A percentile compares a stretch with the other conserved stretches of the same genome.
phyloP scores from a whole-genome alignment of 331 rosid species.

The Arachis monticola region DNA sequence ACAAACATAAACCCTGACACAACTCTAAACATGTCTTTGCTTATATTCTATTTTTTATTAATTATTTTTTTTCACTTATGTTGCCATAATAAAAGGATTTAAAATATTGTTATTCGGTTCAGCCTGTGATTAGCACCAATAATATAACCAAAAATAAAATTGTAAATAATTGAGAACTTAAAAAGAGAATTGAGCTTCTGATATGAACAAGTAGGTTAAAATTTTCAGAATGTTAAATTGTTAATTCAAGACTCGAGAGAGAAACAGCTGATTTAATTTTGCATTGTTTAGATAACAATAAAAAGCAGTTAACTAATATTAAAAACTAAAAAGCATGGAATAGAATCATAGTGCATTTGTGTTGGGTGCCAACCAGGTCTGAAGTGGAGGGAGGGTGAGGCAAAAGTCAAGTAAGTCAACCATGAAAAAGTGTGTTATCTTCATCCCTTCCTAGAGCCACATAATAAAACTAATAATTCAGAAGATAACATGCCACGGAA shows the following conservation, averaged over 20 bases:
- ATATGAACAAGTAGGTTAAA: neutral
- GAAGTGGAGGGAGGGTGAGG: constrained; percentile 19
- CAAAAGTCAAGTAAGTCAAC: no score
- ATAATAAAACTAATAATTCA: constrained; percentile 21
- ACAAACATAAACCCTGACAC: constrained; percentile 41
- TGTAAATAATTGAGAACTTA: no score
- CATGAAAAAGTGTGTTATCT: no score
- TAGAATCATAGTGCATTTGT: neutral
- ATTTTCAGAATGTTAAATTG: neutral
- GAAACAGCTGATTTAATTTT: neutral
- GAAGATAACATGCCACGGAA: neutral
- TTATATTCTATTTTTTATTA: neutral
- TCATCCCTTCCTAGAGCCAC: constrained; percentile 25
- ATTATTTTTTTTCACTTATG: neutral
- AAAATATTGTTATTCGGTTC: constrained; percentile 1
- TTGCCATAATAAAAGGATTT: neutral
- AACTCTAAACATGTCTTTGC: constrained; percentile 31
- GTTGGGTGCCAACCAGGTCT: constrained; percentile 32
- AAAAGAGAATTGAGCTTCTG: neutral
- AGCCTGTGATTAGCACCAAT: no score
- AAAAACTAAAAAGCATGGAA: neutral
- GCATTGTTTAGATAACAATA: neutral
- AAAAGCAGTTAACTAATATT: neutral
- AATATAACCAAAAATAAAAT: no score
- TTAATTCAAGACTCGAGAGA: neutral